A percentile compares a stretch with the other conserved stretches of the same genome.
Evolutionary conservation across 176 grass and related monocot genomes (phyloP).

Genomic region (Oryza punctata): DNA sequence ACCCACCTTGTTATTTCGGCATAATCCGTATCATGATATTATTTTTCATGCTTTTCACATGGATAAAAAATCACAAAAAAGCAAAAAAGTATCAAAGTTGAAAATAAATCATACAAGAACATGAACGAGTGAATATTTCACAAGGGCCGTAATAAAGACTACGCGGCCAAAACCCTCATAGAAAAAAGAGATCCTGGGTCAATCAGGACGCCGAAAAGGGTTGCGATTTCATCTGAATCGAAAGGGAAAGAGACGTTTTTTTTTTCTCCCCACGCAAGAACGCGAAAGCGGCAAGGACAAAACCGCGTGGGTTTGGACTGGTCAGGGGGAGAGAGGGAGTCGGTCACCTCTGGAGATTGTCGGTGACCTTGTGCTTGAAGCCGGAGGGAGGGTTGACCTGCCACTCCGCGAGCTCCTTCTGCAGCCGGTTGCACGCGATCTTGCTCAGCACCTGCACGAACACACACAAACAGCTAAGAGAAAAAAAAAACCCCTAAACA

Average conservation of each 20-base stretch:
- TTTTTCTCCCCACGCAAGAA: background rate
- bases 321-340: background rate
- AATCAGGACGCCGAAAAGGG: background rate
- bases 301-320: background rate
- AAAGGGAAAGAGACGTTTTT: background rate
- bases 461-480: background rate
- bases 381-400: conserved; percentile 70
- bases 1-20: conserved; percentile 63
- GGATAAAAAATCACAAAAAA: background rate
- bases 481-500: background rate
- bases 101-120: background rate
- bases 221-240: background rate
- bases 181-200: background rate
- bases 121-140: background rate
- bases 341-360: conserved; percentile 77
- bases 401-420: conserved; percentile 95
- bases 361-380: conserved; percentile 76
- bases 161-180: background rate
- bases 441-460: conserved; percentile 76
- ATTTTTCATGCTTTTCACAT: conserved; percentile 20
- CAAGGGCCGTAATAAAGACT: background rate
- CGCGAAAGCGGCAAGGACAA: background rate
- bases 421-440: conserved; percentile 82
- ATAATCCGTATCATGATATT: background rate
- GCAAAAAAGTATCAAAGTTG: background rate